Evolutionary conservation across 192 early-diverging fungal species (phyloP).

Genomic region (Backusella macrospora): DNA sequence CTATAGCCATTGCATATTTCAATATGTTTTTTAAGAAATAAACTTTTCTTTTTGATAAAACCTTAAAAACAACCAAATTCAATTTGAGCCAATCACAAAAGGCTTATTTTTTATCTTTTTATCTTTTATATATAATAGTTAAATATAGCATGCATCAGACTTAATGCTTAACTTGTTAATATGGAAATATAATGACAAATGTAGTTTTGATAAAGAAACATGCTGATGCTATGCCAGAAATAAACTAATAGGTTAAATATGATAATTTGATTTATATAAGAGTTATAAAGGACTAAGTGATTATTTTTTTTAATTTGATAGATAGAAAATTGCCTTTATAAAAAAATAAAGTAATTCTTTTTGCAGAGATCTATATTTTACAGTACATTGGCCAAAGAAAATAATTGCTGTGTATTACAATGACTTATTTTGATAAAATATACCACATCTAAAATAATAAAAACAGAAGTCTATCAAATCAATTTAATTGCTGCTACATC

Average conservation of each 20-base stretch:
- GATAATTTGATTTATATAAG: background rate
- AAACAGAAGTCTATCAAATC: too few species aligned
- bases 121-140: background rate
- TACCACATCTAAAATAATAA: background rate
- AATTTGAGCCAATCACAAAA: background rate
- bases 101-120: background rate
- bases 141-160: too few species aligned
- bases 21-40: constrained; percentile 11
- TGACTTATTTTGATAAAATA: background rate
- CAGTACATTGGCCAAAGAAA: background rate
- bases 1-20: constrained; percentile 10
- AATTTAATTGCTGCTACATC: background rate
- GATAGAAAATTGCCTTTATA: background rate
- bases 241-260: background rate
- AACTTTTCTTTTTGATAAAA: constrained; percentile 9
- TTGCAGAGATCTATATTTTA: constrained; percentile 10
- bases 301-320: constrained; percentile 6
- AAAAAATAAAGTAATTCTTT: background rate
- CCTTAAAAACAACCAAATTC: background rate
- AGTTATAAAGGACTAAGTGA: background rate
- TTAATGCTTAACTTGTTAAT: too few species aligned
- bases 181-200: too few species aligned
- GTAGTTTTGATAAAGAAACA: background rate
- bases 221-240: background rate
- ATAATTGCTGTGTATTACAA: background rate